A percentile compares a stretch with the other conserved stretches of the same genome.
These are phyloP conservation scores for Fraxinus dipetala DNA, from an alignment of 305 asterid genomes.

Conservation along the genomic window DNA sequence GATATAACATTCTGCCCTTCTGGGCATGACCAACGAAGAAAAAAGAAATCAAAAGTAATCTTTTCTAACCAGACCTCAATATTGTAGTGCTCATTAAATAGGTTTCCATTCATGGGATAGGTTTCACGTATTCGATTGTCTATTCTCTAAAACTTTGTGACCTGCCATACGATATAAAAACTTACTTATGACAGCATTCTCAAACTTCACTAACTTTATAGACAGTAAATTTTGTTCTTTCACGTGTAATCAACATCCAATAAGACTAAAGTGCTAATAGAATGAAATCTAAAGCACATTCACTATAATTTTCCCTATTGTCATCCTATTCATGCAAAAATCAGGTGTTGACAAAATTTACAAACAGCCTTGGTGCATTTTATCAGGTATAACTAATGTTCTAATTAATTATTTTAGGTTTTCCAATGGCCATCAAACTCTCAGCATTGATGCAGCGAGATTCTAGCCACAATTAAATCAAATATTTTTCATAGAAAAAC, in stretches of 20 bases:
- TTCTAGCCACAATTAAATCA: neutral
- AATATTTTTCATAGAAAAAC: neutral
- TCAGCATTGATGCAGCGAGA: neutral
- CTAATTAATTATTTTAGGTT: neutral
- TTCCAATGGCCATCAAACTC: neutral
- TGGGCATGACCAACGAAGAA: neutral
- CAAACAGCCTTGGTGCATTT: neutral
- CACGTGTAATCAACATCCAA: constrained; percentile 1
- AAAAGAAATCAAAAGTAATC: neutral
- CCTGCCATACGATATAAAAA: constrained; percentile 2
- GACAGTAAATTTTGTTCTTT: constrained; percentile 3
- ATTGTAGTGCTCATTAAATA: neutral
- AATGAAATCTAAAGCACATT: neutral
- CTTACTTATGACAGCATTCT: neutral
- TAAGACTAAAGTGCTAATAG: neutral
- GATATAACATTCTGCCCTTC: neutral
- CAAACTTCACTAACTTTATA: constrained; percentile 5
- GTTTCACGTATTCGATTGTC: neutral
- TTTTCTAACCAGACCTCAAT: constrained; percentile 6
- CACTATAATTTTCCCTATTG: neutral
- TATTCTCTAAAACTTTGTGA: neutral
- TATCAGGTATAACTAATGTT: neutral
- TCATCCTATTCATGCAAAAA: neutral
- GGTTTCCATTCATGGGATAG: neutral
- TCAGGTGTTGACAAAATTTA: neutral